A percentile compares a stretch with the other conserved stretches of the same genome.
Evolutionary conservation across 495 filamentous ascomycete species (phyloP).

Genomic region (Trichoderma erinaceum): DNA sequence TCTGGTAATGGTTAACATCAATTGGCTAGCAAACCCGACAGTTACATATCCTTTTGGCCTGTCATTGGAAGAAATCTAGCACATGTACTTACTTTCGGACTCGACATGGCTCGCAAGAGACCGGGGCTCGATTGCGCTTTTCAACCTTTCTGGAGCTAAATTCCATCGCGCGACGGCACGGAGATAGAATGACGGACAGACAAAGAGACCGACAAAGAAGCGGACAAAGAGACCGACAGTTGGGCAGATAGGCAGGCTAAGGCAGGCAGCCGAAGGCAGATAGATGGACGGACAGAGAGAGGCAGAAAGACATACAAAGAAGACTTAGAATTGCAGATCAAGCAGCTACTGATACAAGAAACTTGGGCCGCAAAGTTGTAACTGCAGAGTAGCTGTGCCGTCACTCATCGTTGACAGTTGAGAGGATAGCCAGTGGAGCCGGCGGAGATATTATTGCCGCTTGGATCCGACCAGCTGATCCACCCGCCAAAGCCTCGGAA

Average conservation of each 20-base stretch:
- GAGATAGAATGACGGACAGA: too few relatives aligned
- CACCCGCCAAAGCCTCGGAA: neutral
- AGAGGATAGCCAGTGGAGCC: neutral
- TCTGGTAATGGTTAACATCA: slow-evolving; percentile 19
- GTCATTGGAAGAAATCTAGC: too few relatives aligned
- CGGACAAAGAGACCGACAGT: neutral
- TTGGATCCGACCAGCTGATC: slow-evolving; percentile 1
- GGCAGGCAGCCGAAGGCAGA: too few relatives aligned
- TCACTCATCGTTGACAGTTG: neutral
- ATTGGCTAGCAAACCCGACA: too few relatives aligned
- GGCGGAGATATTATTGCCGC: slow-evolving; percentile 15
- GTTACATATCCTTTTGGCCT: too few relatives aligned
- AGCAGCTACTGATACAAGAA: too few relatives aligned
- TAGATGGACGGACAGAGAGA: too few relatives aligned
- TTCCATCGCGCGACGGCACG: slow-evolving; percentile 12
- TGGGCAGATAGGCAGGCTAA: neutral
- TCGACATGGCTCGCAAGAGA: slow-evolving; percentile 26
- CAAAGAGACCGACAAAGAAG: neutral
- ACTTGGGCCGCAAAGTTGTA: too few relatives aligned
- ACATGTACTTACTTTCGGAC: slow-evolving; percentile 25
- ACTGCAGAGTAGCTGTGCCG: too few relatives aligned
- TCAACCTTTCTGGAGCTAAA: slow-evolving; percentile 14
- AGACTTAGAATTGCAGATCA: too few relatives aligned
- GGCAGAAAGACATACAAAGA: too few relatives aligned
- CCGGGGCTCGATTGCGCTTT: slow-evolving; percentile 20